phyloP scores from a whole-genome alignment of 2,329 filamentous ascomycete species.

The Microcyclosporella mali region DNA sequence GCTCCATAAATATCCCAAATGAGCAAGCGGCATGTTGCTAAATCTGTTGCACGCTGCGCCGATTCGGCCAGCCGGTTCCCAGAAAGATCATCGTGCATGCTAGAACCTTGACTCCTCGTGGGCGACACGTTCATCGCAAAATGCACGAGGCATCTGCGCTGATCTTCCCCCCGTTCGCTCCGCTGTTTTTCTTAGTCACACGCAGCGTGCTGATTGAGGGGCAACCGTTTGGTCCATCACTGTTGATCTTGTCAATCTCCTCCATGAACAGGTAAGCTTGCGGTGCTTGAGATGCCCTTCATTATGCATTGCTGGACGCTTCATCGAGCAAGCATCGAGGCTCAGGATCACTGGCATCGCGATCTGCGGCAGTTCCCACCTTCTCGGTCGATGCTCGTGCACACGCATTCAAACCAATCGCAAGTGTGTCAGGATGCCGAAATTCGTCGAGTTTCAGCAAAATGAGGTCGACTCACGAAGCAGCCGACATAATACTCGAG shows the following conservation, averaged over 20 bases:
- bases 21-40: background rate
- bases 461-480: too few species aligned
- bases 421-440: too few species aligned
- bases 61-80: background rate
- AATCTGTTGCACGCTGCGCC: background rate
- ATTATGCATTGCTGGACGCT: too few species aligned
- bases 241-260: slow-evolving; percentile 1
- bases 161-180: background rate
- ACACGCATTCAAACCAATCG: too few species aligned
- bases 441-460: too few species aligned
- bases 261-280: background rate
- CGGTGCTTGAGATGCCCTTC: too few species aligned
- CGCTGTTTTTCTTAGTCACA: background rate
- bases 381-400: too few species aligned
- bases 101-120: background rate
- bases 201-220: background rate
- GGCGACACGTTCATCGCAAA: background rate
- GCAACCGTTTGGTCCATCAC: background rate
- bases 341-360: too few species aligned
- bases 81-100: background rate
- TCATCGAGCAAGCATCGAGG: too few species aligned
- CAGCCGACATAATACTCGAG: too few species aligned
- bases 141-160: background rate
- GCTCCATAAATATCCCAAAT: background rate
- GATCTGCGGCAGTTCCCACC: too few species aligned